These are phyloP conservation scores for Adansonia gregorii DNA, from an alignment of 441 rosid species.

Conservation along the genomic window DNA sequence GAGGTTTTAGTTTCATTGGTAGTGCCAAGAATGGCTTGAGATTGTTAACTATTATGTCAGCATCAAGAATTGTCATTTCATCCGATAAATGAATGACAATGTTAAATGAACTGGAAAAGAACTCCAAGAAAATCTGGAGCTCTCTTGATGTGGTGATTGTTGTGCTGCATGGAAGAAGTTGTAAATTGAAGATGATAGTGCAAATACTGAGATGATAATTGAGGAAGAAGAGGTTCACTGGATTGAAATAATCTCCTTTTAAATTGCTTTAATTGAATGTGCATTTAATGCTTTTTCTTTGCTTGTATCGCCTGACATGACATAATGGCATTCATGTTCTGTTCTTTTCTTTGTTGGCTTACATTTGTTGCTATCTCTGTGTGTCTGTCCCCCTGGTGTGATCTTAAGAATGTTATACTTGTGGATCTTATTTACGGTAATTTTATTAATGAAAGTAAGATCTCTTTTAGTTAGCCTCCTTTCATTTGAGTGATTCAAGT, in stretches of 20 bases:
- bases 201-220: not conserved
- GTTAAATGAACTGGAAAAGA: conserved; percentile 12
- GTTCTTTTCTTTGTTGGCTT: not conserved
- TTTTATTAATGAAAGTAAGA: not conserved
- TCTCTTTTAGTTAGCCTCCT: not conserved
- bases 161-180: not conserved
- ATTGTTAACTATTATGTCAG: not conserved
- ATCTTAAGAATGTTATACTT: not conserved
- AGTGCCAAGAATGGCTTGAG: not conserved
- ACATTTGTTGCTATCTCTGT: conserved; percentile 1
- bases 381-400: not conserved
- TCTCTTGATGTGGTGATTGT: not conserved
- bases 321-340: not conserved
- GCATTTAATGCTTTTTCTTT: conserved; percentile 12
- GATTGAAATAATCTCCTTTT: conserved; percentile 3
- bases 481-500: conserved; percentile 14
- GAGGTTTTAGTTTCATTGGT: conserved; percentile 9
- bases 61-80: not conserved
- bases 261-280: conserved; percentile 4
- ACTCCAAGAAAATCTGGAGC: conserved; percentile 5
- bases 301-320: not conserved
- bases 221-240: not conserved
- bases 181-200: conserved; percentile 1
- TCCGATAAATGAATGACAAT: not conserved
- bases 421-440: not conserved